Conservation (phyloP, 2,329 filamentous ascomycete species). For the Colletotrichum trifolii region DNA sequence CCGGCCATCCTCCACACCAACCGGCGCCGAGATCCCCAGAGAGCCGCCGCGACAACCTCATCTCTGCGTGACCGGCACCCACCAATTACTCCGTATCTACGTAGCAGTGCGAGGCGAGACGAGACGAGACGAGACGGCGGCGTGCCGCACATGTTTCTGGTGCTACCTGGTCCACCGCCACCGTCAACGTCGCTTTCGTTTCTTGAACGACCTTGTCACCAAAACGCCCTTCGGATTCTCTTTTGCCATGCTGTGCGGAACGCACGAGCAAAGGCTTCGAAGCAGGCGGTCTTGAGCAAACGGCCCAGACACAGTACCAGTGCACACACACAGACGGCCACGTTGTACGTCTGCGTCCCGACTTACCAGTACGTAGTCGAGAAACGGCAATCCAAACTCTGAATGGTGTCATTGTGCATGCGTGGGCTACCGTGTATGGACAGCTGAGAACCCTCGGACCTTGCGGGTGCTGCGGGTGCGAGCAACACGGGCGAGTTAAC, state of each 20-base stretch:
- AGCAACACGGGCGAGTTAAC: no score
- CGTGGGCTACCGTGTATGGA: constrained; percentile 3
- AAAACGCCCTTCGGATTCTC: constrained; percentile 1
- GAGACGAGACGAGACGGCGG: constrained; percentile 24
- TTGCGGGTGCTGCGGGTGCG: background rate
- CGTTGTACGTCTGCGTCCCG: background rate
- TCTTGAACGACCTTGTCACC: background rate
- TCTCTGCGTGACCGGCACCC: constrained; percentile 5
- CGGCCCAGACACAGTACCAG: background rate
- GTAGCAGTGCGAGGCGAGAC: background rate
- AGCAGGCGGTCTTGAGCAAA: no score
- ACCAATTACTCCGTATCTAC: no score
- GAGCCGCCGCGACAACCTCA: constrained; percentile 22
- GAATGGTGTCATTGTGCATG: constrained; percentile 4
- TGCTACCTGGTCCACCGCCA: background rate
- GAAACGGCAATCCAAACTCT: constrained; percentile 24
- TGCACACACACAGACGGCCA: constrained; percentile 7
- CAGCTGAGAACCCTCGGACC: constrained; percentile 13
- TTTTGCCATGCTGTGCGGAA: background rate
- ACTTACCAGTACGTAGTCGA: background rate
- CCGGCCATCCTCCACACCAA: constrained; percentile 16
- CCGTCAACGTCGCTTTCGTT: background rate
- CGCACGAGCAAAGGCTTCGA: no score
- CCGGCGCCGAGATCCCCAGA: constrained; percentile 21
- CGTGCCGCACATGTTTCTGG: constrained; percentile 12